These are phyloP conservation scores for Candida sphagnicola DNA, from an alignment of 805 yeast genomes.

Conservation along the genomic window DNA sequence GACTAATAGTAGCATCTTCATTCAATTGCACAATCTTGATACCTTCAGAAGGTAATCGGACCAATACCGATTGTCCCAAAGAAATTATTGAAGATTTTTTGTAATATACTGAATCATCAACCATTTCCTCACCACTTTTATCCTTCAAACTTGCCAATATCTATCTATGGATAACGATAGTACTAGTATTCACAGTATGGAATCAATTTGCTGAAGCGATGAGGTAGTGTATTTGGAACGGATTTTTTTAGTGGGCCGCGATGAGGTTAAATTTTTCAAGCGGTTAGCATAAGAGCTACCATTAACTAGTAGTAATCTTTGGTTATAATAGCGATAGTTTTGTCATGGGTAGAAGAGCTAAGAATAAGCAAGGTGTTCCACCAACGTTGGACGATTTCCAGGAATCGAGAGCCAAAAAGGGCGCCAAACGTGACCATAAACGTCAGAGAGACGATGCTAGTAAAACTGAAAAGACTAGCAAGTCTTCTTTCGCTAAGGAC, in stretches of 20 bases:
- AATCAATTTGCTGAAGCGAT: too few relatives aligned
- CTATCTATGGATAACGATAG: too few relatives aligned
- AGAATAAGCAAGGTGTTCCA: constrained; percentile 90
- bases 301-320: background rate
- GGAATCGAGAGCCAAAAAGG: constrained; percentile 38
- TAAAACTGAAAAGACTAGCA: constrained; percentile 5
- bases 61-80: constrained; percentile 53
- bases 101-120: background rate
- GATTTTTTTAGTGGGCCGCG: background rate
- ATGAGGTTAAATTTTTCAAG: background rate
- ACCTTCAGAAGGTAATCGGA: constrained; percentile 80
- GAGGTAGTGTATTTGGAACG: background rate
- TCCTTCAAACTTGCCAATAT: background rate
- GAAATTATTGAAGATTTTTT: constrained; percentile 28
- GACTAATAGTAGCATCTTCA: constrained; percentile 55
- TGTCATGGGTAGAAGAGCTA: constrained; percentile 87
- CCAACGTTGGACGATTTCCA: constrained; percentile 84
- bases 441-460: constrained; percentile 22
- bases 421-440: constrained; percentile 30
- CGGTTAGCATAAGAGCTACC: background rate
- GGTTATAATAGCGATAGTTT: background rate
- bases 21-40: constrained; percentile 67
- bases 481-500: background rate
- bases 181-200: too few relatives aligned
- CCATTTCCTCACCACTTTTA: background rate